Conservation (phyloP, 2,329 filamentous ascomycete species). For the Pestalotiopsis sp. region DNA sequence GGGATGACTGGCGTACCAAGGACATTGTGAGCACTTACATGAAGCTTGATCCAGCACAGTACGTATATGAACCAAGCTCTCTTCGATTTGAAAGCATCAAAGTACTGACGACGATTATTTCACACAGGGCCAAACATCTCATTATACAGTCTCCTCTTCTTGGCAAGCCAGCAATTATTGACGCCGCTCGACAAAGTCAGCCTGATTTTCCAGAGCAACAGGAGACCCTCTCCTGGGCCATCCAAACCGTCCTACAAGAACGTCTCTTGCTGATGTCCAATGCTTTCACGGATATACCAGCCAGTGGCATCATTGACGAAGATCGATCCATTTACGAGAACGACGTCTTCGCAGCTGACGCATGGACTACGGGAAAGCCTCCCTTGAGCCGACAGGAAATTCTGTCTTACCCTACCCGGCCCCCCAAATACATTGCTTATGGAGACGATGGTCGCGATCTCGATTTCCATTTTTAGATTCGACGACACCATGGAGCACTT, state of each 20-base stretch:
- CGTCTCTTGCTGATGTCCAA: constrained; percentile 21
- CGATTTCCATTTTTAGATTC: not conserved
- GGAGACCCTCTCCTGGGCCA: constrained; percentile 29
- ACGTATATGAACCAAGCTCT: not conserved
- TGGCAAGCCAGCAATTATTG: constrained; percentile 46
- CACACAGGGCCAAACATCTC: constrained; percentile 42
- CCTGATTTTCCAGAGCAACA: constrained; percentile 43
- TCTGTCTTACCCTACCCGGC: constrained; percentile 19
- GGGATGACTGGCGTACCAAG: constrained; percentile 28
- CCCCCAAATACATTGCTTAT: constrained; percentile 17
- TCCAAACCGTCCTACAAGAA: constrained; percentile 30
- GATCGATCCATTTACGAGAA: constrained; percentile 21
- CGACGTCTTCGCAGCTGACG: constrained; percentile 18
- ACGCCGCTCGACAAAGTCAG: constrained; percentile 41
- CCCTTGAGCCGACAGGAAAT: constrained; percentile 22
- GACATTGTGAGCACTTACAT: constrained; percentile 39
- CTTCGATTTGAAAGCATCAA: not conserved
- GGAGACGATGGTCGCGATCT: constrained; percentile 28
- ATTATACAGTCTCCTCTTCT: constrained; percentile 49
- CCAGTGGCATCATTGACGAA: constrained; percentile 29
- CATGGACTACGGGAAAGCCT: constrained; percentile 25
- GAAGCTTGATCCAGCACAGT: constrained; percentile 51
- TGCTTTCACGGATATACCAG: constrained; percentile 18
- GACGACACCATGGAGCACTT: not conserved
- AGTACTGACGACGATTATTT: not conserved